Evolutionary conservation across 495 filamentous ascomycete species (phyloP).

Genomic region (Talaromyces thailandensis): DNA sequence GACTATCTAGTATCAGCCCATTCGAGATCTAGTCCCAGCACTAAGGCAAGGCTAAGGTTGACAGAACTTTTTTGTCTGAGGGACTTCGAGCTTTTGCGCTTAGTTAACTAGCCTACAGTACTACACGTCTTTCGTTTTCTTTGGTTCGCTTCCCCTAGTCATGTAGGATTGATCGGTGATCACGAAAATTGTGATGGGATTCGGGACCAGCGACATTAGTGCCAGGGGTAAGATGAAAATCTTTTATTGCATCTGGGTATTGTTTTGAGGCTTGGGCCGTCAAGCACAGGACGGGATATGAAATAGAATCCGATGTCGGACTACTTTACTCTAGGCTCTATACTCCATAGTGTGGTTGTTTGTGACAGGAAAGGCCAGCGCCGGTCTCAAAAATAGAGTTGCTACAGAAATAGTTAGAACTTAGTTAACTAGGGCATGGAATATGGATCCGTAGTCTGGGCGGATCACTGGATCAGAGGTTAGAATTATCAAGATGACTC

Average conservation of each 20-base stretch:
- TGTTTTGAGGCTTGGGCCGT: not conserved
- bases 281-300: too few species aligned
- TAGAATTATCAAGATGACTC: not conserved
- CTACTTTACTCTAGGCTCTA: too few species aligned
- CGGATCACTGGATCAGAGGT: too few species aligned
- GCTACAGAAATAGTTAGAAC: too few species aligned
- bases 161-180: not conserved
- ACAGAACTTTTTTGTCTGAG: not conserved
- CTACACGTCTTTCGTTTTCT: too few species aligned
- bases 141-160: not conserved
- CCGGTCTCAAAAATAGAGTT: too few species aligned
- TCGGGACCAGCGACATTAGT: not conserved
- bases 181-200: not conserved
- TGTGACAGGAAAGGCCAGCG: too few species aligned
- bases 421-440: too few species aligned
- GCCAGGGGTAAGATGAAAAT: not conserved
- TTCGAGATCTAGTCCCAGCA: not conserved
- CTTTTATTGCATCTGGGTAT: not conserved
- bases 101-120: not conserved
- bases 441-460: too few species aligned
- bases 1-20: not conserved
- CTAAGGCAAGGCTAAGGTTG: constrained; percentile 3
- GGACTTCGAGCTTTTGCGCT: not conserved
- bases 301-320: not conserved
- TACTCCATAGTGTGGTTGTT: too few species aligned